Evolutionary conservation across 306 rosid species (phyloP), one percentile per base, ranked within the genome.

Genomic region (Rosa chinensis): DNA sequence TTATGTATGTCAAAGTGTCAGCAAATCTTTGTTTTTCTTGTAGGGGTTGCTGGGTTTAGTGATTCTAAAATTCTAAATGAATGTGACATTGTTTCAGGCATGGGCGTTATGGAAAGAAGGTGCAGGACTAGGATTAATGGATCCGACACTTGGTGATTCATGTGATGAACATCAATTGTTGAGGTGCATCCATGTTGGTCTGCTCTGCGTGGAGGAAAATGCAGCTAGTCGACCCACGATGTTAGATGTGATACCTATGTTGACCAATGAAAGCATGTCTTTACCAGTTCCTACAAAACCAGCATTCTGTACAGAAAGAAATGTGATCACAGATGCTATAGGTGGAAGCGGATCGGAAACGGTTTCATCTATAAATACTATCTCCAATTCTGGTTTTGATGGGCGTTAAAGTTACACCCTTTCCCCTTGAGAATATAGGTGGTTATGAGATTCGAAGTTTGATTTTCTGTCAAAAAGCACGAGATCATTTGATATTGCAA

Each of bases 91-190:
- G 4, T 11, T 56, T 47, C 58, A 79, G 78, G 78, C 82, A 79
- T 79, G 82, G 82, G 78, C 23, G 49, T 72, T 72, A 40, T 79
- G 82, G 82, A 62, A 62, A 50, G 70, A 21, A 35, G 53, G 53
- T 61, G 66, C 72, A 21, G 17, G 11, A 28, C 23, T 14, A 61
- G 77, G 52, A 18, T 40, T 79, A 2, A 61, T 79, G 8, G 82
- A 79, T 67, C 55, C 73, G 8, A 72, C 63, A 37, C 5, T 79
- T 3, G 37, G 58, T 0, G 55, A 79, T 13, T 79, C 82, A 35
- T 72, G 66, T 39, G 5, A 32, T 13, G 39, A 3, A 10, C 20
- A 61, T 35, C 45, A 48, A 14, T n/a, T 48, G 49, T 43, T 59
- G 28, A 62, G 64, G 53, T 58, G 53, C 28, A 79, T 79, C 14